Conservation (phyloP, 2,329 filamentous ascomycete genomes). For the Periconia digitata region DNA sequence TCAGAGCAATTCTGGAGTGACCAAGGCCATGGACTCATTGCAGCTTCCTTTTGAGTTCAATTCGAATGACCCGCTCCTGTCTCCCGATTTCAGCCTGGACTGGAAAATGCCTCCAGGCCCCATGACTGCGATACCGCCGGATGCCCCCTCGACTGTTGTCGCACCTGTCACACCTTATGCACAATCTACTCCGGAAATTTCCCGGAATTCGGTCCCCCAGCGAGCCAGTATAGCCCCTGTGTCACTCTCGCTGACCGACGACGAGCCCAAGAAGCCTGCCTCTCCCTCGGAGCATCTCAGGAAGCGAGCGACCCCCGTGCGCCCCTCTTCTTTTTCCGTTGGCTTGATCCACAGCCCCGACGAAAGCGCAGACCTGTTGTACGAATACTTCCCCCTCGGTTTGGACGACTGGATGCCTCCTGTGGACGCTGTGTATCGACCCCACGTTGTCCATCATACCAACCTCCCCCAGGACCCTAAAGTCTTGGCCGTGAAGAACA, state of each 20-base stretch:
- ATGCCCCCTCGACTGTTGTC: conserved; percentile 38
- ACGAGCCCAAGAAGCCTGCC: conserved; percentile 50
- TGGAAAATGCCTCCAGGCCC: conserved; percentile 48
- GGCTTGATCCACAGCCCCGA: conserved; percentile 62
- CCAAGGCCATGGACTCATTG: conserved; percentile 40
- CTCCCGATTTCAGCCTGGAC: conserved; percentile 45
- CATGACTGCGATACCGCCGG: conserved; percentile 47
- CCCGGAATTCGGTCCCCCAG: conserved; percentile 43
- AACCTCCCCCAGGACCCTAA: conserved; percentile 52
- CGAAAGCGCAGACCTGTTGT: conserved; percentile 80
- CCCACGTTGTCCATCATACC: conserved; percentile 92
- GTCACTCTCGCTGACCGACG: conserved; percentile 58
- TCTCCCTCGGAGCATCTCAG: conserved; percentile 36
- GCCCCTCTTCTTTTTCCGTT: conserved; percentile 50
- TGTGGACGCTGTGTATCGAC: conserved; percentile 85
- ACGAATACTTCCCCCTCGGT: conserved; percentile 92
- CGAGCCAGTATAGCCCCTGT: conserved; percentile 52
- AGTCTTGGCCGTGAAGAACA: conserved; percentile 45
- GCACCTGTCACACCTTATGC: conserved; percentile 47
- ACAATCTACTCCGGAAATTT: conserved; percentile 57
- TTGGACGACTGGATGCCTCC: conserved; percentile 92
- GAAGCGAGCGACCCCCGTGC: conserved; percentile 42
- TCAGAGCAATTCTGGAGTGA: conserved; percentile 16
- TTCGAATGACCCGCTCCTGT: conserved; percentile 42
- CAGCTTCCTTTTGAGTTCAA: conserved; percentile 47